Evolutionary conservation across 2,329 filamentous ascomycete genomes (phyloP).

Genomic region (Cladosporium sp.): DNA sequence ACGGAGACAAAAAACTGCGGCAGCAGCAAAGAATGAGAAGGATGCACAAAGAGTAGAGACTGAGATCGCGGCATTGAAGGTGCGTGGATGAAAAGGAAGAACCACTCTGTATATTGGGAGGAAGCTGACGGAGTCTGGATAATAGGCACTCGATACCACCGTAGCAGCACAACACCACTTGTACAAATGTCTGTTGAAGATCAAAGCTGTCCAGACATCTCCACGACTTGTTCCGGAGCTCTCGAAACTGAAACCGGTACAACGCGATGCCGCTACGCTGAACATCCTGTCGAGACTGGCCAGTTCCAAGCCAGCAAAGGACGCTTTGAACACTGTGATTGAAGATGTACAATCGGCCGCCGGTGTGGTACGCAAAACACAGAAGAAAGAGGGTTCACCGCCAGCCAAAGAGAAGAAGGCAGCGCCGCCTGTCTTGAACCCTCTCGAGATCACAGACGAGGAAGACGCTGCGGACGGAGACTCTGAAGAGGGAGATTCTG

Average conservation of each 20-base stretch:
- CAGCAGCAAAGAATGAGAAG: conserved; percentile 46
- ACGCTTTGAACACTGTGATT: conserved; percentile 52
- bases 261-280: conserved; percentile 49
- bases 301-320: conserved; percentile 61
- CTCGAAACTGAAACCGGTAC: conserved; percentile 42
- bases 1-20: conserved; percentile 61
- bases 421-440: conserved; percentile 3
- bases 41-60: conserved; percentile 63
- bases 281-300: conserved; percentile 63
- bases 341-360: conserved; percentile 46
- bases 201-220: conserved; percentile 58
- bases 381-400: background rate
- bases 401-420: conserved; percentile 4
- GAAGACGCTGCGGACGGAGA: conserved; percentile 13
- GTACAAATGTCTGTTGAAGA: conserved; percentile 58
- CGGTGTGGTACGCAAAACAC: conserved; percentile 29
- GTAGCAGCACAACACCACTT: conserved; percentile 56
- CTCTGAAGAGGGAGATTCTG: conserved; percentile 27
- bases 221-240: conserved; percentile 49
- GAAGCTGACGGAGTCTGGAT: conserved; percentile 13
- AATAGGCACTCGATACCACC: conserved; percentile 53
- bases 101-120: background rate
- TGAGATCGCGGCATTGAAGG: conserved; percentile 62
- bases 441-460: conserved; percentile 15
- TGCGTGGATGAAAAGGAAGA: conserved; percentile 31